Evolutionary conservation across 176 grass and related monocot genomes (phyloP), one percentile per base, ranked within the genome.

Genomic region (Aegilops longissima): DNA sequence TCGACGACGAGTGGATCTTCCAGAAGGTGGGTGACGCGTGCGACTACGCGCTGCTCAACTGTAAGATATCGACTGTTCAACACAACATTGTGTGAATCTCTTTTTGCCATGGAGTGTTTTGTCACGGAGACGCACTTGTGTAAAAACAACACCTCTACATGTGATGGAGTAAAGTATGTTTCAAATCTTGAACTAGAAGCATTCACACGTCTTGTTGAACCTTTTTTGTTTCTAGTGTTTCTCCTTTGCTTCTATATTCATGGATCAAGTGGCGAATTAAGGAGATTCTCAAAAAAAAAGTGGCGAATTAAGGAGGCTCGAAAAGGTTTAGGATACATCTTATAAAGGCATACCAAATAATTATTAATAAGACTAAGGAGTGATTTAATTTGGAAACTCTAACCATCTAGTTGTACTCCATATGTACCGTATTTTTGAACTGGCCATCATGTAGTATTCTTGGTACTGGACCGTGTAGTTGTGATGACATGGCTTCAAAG

Each of bases 1-100:
- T 98, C 33, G 77, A 89, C 7, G 81, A 95, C 9, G 91, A 95
- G 36, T 95, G 91, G 91, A 86, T 98, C 40, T 95, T 98, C 61
- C 84, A 92, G 11, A 95, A 83, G 0, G 89, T 98, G 5, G 80
- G 44, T 2, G 95, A 98, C 7, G 95, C 95, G 0, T 93, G 89
- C 10, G 64, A 94, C 61, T 85, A 88, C 36, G 84, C 85, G 35
- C 65, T 82, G 27, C 87, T 36, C 24, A 80, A 73, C 33, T 83
- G 75, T 44, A 95, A 93, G 29, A 59, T 77, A 45, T 36, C 62
- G 5, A 73, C 13, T 16, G 56, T 0, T 64, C 12, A 21, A 20
- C 44, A 70, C 58, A 51, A 84, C 21, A 85, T 90, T 74, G 90
- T 90, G 17, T 95, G 88, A 95, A 84, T 39, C 67, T 86, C 23